phyloP scores from a whole-genome alignment of 2,329 filamentous ascomycete species.

The Sordariomycetes sp. region DNA sequence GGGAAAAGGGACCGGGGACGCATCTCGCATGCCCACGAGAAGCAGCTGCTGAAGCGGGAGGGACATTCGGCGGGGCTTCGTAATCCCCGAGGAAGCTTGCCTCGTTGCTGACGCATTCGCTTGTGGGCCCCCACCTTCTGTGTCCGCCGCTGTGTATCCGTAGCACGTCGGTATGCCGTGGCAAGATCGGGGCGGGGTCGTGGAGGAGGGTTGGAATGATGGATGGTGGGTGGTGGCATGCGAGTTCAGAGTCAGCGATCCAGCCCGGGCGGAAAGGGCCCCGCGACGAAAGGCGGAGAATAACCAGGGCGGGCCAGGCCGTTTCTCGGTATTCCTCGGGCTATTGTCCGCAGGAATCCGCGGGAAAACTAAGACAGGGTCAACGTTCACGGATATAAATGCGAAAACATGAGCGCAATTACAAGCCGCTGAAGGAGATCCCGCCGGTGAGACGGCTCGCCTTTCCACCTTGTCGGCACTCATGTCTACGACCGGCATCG shows the following conservation, averaged over 20 bases:
- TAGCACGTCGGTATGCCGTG: not conserved
- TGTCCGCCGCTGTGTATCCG: not conserved
- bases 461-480: no score
- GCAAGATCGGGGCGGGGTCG: not conserved
- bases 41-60: not conserved
- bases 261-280: not conserved
- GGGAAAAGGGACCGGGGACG: no score
- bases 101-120: not conserved
- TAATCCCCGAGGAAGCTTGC: not conserved
- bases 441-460: no score
- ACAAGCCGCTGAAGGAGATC: not conserved
- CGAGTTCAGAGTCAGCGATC: not conserved
- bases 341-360: not conserved
- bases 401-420: not conserved
- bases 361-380: not conserved
- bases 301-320: no score
- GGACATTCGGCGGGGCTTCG: not conserved
- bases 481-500: no score
- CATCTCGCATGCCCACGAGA: no score
- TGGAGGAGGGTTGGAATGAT: not conserved
- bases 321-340: no score
- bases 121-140: not conserved
- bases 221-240: not conserved
- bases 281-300: not conserved
- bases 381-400: not conserved